Conservation (phyloP, 257 asterid genomes). For the Petunia axillaris region DNA sequence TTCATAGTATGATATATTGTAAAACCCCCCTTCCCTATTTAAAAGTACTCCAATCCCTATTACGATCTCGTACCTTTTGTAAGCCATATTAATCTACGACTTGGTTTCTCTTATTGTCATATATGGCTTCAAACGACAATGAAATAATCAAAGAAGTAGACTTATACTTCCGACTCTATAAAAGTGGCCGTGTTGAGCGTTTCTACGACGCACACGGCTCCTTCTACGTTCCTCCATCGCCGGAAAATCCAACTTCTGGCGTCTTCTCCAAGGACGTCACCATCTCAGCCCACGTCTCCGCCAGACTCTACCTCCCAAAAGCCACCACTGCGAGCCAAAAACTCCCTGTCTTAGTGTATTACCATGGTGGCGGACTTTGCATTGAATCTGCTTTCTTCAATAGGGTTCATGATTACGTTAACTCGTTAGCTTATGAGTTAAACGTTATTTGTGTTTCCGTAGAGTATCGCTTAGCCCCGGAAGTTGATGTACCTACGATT, state of each 20-base stretch:
- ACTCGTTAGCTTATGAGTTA: constrained; percentile 19
- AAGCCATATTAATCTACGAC: too few relatives aligned
- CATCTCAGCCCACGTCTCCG: constrained; percentile 31
- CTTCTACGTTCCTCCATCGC: constrained; percentile 30
- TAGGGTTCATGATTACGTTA: constrained; percentile 24
- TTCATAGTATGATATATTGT: too few relatives aligned
- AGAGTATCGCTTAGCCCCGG: constrained; percentile 43
- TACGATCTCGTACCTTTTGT: too few relatives aligned
- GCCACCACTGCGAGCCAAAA: background rate
- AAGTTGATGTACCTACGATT: constrained; percentile 31
- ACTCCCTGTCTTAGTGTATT: constrained; percentile 36
- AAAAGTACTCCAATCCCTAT: too few relatives aligned
- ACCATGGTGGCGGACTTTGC: constrained; percentile 42
- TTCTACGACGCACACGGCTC: background rate
- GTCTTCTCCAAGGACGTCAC: constrained; percentile 39
- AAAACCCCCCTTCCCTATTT: too few relatives aligned
- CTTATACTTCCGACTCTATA: constrained; percentile 31
- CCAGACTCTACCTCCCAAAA: constrained; percentile 40
- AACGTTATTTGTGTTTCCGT: constrained; percentile 29
- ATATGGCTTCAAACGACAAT: constrained; percentile 27
- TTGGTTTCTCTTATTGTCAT: background rate
- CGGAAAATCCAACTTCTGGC: background rate
- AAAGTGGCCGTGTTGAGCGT: constrained; percentile 38
- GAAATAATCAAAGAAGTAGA: constrained; percentile 33
- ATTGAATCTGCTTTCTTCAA: constrained; percentile 34